Evolutionary conservation across 2,329 filamentous ascomycete species (phyloP), one percentile per base, ranked within the genome.

Genomic region (Phyllosticta paracitricarpa): DNA sequence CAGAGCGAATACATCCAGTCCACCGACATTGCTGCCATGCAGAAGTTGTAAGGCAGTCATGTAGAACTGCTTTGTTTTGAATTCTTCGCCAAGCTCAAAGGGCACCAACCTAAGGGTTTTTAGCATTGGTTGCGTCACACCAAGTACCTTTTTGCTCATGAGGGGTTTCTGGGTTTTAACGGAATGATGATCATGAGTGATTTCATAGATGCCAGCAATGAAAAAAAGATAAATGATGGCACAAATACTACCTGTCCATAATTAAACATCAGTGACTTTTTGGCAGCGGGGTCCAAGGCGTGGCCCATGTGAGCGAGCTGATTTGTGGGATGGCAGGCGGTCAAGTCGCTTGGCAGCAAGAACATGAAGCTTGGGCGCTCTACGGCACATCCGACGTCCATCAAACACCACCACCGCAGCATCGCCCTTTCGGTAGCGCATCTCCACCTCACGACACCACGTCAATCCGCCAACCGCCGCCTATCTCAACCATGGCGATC

Each of bases 1-100:
- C 84, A 92, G 71, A 94, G 97, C 82, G 94, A 99, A 76, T 88
- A 90, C 77, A 91, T 99, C 74, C 94, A 99, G 86, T 96, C 91
- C 69, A 87, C 88, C 70, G 94, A 97, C 77, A 76, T 97, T 93
- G 80, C 58, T 66, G 73, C 73, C 61, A 75, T 75, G 73, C 73
- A 75, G 65, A 75, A 75, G 67, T 69, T 75, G 70, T 75, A 75
- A 68, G 68, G 57, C 57, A 51, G 8, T 51, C 52, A 54, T 57
- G 51, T 59, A n/a, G 35, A n/a, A 30, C 51, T 58, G 60, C 62
- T 22, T 25, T 51, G 22, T 28, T 51, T 61, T 57, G 51, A 52
- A 61, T 14, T 61, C 56, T 57, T 48, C 40, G 40, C 40, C 40
- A n/a, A n/a, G 14, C n/a, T n/a, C 17, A n/a, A 48, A n/a, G 14